Evolutionary conservation across 331 rosid species (phyloP).

Genomic region (Phaseolus coccineus): DNA sequence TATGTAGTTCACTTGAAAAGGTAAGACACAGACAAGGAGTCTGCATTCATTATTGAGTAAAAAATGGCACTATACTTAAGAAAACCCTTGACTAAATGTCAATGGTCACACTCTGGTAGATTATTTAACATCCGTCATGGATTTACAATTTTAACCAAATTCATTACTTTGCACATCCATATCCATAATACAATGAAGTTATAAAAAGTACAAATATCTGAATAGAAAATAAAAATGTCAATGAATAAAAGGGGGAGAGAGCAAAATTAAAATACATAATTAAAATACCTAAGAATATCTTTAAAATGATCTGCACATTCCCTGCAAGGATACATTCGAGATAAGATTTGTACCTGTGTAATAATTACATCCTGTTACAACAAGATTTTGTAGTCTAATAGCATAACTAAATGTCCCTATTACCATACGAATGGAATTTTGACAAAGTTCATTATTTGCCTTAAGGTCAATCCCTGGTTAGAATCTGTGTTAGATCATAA

Average conservation of each 20-base stretch:
- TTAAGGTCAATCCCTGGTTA: not conserved
- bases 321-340: conserved; percentile 89
- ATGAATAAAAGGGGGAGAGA: conserved; percentile 1
- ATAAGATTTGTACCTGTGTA: conserved; percentile 74
- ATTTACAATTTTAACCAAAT: not conserved
- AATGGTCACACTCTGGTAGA: conserved; percentile 4
- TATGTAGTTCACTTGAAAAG: not conserved
- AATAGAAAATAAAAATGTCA: not conserved
- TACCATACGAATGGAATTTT: conserved; percentile 10
- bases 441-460: not conserved
- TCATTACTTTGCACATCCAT: not conserved
- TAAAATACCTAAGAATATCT: conserved; percentile 75
- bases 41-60: not conserved
- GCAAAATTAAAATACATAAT: conserved; percentile 32
- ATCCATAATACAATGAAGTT: not conserved
- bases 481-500: conserved; percentile 4
- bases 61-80: not conserved
- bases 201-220: not conserved
- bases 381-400: conserved; percentile 16
- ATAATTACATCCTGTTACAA: conserved; percentile 42
- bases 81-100: not conserved
- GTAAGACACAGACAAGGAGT: not conserved
- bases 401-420: conserved; percentile 29
- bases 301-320: conserved; percentile 96
- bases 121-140: not conserved